phyloP scores from a whole-genome alignment of 495 filamentous ascomycete genomes.

The Evansstolkia leycettana region DNA sequence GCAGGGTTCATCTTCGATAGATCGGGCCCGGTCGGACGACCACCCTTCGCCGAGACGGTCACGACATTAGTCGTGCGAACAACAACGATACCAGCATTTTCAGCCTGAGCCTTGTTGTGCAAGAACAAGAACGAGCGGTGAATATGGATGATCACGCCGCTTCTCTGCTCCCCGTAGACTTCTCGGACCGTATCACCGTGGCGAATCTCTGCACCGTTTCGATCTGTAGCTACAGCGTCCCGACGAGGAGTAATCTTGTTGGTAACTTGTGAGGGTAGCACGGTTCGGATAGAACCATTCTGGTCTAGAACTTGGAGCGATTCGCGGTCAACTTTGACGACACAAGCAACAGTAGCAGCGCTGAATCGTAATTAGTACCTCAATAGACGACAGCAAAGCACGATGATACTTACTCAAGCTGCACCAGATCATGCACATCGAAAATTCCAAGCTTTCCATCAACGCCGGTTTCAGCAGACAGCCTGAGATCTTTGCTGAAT shows the following conservation, averaged over 20 bases:
- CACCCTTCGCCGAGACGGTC: conserved; percentile 85
- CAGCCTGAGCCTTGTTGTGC: conserved; percentile 67
- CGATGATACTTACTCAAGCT: conserved; percentile 58
- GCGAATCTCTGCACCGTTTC: conserved; percentile 85
- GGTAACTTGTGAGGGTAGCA: conserved; percentile 83
- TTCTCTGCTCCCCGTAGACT: conserved; percentile 68
- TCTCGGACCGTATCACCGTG: conserved; percentile 88
- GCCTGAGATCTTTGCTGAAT: conserved; percentile 91
- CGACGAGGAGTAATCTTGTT: conserved; percentile 71
- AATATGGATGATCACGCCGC: conserved; percentile 83
- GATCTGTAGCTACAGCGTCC: conserved; percentile 80
- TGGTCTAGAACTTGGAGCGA: conserved; percentile 84
- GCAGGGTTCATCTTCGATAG: conserved; percentile 89
- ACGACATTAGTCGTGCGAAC: conserved; percentile 73
- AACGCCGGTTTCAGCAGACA: conserved; percentile 81
- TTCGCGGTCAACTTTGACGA: conserved; percentile 91
- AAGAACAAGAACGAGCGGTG: conserved; percentile 81
- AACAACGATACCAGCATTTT: conserved; percentile 86
- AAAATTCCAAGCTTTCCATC: conserved; percentile 69
- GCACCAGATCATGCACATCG: conserved; percentile 85
- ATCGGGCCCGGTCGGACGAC: conserved; percentile 60
- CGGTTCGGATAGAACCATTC: conserved; percentile 64
- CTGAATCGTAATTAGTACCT: conserved; percentile 29
- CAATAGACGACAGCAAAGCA: neutral
- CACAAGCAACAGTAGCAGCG: conserved; percentile 77